Evolutionary conservation across 768 basidiomycete genomes (phyloP), one percentile per base, ranked within the genome.

Genomic region (Boletus fagicola): DNA sequence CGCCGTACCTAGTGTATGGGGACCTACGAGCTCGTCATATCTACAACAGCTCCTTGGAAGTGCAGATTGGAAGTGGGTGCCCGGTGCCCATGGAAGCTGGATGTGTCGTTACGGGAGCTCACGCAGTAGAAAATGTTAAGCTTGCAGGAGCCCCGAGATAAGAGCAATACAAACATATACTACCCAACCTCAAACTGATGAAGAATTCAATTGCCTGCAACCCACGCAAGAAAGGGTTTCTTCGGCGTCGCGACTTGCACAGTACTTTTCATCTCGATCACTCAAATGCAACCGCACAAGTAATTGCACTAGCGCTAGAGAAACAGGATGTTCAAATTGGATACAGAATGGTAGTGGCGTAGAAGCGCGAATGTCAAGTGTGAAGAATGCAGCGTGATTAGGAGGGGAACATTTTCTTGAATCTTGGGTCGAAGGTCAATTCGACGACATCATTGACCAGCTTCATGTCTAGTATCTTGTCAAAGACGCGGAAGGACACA

Each of bases 371-470:
- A 51, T 18, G 61, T 39, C 10, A 22, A 51, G 35, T 3, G 18
- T 16, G 40, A 50, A 31, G 10, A 35, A 28, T 15, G 26, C 18
- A 15, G 26, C 36, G n/a, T 49, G 51, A 57, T 56, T 53, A 65
- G 28, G 62, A 56, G 28, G 67, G 67, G 65, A 85, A 85, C 75
- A 85, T 76, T 54, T 75, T 78, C 26, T 71, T 67, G 59, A 85
- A 85, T 51, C 81, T 76, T 2, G 78, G 74, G 53, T 87, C 83
- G 56, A 85, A 84, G 18, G 84, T 84, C 54, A 85, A 72, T 59
- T 83, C 82, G 54, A 86, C 74, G 22, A 79, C 79, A 59, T 86
- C 84, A 53, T 87, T 84, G 30, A 85, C 81, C 49, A 87, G 65
- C 56, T 80, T 78, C 76, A 85, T 74, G 56, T 86, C 85, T 86